Percentiles rank a stretch among this genome's conserved stretches.
Conservation (phyloP, 1,139 yeast species). For the Hansenula anomala region DNA sequence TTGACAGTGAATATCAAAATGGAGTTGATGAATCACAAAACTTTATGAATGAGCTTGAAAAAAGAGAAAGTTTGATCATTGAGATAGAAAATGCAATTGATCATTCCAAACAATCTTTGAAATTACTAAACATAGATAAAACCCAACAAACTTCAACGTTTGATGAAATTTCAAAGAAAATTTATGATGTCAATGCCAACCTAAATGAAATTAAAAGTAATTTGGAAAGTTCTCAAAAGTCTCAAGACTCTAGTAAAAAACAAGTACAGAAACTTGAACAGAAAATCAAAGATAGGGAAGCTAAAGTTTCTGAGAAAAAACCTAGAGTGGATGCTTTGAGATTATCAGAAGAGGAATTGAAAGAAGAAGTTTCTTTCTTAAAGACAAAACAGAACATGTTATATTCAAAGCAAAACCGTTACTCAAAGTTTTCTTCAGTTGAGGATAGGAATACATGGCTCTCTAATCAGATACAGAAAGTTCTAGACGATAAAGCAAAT, state of each 20-base stretch:
- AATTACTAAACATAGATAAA: constrained; percentile 46
- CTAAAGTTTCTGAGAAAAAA: constrained; percentile 31
- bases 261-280: constrained; percentile 26
- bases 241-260: constrained; percentile 20
- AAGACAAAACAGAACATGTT: constrained; percentile 57
- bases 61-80: constrained; percentile 41
- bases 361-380: constrained; percentile 37
- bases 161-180: constrained; percentile 36
- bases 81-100: constrained; percentile 29
- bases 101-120: constrained; percentile 28
- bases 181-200: constrained; percentile 30
- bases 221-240: constrained; percentile 23
- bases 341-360: constrained; percentile 36
- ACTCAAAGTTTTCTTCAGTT: constrained; percentile 50
- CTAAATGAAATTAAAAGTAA: constrained; percentile 26
- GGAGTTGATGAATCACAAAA: constrained; percentile 41
- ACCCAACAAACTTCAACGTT: constrained; percentile 43
- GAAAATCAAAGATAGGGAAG: constrained; percentile 38
- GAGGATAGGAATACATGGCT: constrained; percentile 71
- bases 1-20: constrained; percentile 56
- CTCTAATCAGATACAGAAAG: constrained; percentile 37
- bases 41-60: constrained; percentile 38
- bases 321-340: constrained; percentile 42
- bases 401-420: constrained; percentile 71
- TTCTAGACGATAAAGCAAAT: constrained; percentile 27